phyloP scores from a whole-genome alignment of 2,329 filamentous ascomycete genomes.

The Colletotrichum tamarilloi region DNA sequence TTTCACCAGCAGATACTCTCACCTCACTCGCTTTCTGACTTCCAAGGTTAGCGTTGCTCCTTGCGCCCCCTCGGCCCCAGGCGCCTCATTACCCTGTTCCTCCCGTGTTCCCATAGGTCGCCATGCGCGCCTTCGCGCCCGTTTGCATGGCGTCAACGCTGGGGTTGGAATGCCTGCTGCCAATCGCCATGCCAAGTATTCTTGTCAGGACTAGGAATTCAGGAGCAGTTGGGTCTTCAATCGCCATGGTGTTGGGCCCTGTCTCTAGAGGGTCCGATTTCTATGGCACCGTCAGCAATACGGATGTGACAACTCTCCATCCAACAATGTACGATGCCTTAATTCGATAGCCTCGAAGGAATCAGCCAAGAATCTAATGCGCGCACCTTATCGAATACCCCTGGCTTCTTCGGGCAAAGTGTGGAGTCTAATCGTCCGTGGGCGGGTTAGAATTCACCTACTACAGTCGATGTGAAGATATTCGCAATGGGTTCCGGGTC shows the following conservation, averaged over 20 bases:
- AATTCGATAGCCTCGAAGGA: not conserved
- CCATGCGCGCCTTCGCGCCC: conserved; percentile 2
- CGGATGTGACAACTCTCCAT: not conserved
- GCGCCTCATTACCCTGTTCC: not conserved
- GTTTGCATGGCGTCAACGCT: not conserved
- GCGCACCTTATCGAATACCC: not conserved
- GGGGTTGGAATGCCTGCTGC: not conserved
- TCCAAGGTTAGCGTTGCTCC: not conserved
- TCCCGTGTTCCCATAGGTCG: not conserved
- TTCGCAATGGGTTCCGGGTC: too few relatives aligned
- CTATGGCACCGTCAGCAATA: not conserved
- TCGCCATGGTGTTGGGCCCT: not conserved
- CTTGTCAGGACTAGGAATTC: not conserved
- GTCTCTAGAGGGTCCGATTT: not conserved
- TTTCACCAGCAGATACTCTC: not conserved
- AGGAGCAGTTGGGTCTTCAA: not conserved
- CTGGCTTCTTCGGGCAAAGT: not conserved
- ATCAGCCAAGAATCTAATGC: not conserved
- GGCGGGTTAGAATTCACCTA: not conserved
- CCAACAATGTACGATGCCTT: not conserved
- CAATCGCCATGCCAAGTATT: not conserved
- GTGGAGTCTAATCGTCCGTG: not conserved
- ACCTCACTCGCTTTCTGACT: not conserved
- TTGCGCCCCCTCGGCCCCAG: not conserved
- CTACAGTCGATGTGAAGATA: too few relatives aligned